Base-by-base conservation (phyloP, 192 early-diverging fungal genomes). In the Thoreauomyces humboldtii region DNA sequence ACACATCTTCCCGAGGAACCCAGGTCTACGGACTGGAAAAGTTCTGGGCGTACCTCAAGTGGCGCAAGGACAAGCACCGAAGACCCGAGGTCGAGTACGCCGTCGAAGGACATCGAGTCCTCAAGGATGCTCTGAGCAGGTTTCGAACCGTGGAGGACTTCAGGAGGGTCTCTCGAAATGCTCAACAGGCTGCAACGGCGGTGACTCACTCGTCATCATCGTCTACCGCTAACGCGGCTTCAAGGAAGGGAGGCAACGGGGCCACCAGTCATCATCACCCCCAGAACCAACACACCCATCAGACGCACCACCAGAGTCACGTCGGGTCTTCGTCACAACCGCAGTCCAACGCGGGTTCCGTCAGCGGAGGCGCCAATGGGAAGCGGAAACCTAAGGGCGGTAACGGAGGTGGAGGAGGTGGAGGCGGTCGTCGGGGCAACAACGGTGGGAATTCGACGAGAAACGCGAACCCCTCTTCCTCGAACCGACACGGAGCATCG, bases 11-110 rank as follows among this genome's bases (percentile, higher is more conserved):
- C 11, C 31, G 38, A 32, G 28, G 33, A 15, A 64, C 60, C 2
- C 28, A 70, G 43, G 76, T 91, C 65, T 94, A 95, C 63, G 95
- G 95, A 7, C 74, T 96, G 51, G 93, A 95, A 64, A 95, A 98
- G 73, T 92, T 98, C 73, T 98, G 93, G 93, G 93, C 93, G 4
- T 96, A 92, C 66, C 74, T 95, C 59, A 85, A 81, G 70, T 95
- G 92, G 75, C 87, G 92, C 63, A 91, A 94, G 80, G 88, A 91
- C 70, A 91, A 89, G 71, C 38, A n/a, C 19, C 45, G 32, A 44
- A 54, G 76, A 12, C 76, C 76, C n/a, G 69, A 77, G n/a, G 61
- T 77, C 3, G 76, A 77, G 55, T 65, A 44, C 33, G 51, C 64
- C 62, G 71, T 77, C 12, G 15, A 42, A n/a, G 44, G 19, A 5